Conservation (phyloP, 106 monocot species). For the Chionographis japonica region DNA sequence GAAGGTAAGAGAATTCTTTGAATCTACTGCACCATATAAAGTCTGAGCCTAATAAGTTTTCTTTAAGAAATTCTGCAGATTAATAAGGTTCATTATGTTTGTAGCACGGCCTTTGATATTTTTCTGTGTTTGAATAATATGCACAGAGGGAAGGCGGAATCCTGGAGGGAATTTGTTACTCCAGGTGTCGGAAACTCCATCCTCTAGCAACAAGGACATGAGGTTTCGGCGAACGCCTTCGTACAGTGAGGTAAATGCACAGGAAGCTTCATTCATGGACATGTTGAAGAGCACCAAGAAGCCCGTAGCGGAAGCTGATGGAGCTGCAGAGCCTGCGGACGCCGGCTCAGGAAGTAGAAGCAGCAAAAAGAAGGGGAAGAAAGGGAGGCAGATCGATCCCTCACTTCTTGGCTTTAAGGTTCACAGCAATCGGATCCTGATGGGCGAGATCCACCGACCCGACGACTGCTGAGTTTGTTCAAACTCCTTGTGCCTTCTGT, state of each 20-base stretch:
- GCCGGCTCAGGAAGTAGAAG: slow-evolving; percentile 21
- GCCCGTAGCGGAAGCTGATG: slow-evolving; percentile 1
- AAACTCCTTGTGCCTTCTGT: no score
- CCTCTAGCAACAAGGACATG: slow-evolving; percentile 12
- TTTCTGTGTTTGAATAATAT: not conserved
- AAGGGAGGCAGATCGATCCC: slow-evolving; percentile 74
- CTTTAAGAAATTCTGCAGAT: no score
- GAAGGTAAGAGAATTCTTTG: not conserved
- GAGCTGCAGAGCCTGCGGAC: slow-evolving; percentile 14
- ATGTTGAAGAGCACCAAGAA: slow-evolving; percentile 44
- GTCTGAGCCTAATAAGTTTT: no score
- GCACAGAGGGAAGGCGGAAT: slow-evolving; percentile 21
- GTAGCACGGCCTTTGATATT: no score
- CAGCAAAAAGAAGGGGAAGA: slow-evolving; percentile 66
- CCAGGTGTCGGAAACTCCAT: slow-evolving; percentile 12
- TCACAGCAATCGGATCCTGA: slow-evolving; percentile 82
- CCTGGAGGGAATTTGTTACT: not conserved
- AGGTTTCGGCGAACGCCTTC: slow-evolving; percentile 16
- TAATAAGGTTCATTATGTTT: no score
- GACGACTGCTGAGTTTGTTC: slow-evolving; percentile 26
- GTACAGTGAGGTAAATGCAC: slow-evolving; percentile 16
- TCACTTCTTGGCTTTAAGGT: slow-evolving; percentile 80
- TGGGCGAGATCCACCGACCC: slow-evolving; percentile 81
- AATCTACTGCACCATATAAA: no score
- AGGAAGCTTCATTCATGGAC: slow-evolving; percentile 33